These are phyloP conservation scores for Ogataea hybrid DNA, from an alignment of 1,139 yeast genomes.

Conservation along the genomic window DNA sequence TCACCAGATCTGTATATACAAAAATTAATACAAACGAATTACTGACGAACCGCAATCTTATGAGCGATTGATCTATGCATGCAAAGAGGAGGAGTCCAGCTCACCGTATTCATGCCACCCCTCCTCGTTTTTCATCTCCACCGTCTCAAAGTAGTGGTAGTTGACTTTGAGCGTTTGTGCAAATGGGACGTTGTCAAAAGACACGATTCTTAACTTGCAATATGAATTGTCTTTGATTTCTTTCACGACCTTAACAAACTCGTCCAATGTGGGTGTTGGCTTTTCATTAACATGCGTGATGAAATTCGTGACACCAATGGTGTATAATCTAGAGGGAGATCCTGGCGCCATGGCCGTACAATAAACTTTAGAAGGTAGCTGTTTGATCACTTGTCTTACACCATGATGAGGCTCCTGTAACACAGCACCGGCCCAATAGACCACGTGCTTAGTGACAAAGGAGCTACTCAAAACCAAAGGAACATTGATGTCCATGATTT, in stretches of 20 bases:
- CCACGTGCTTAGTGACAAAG: slow-evolving; percentile 63
- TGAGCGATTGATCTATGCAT: not conserved
- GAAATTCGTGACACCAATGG: slow-evolving; percentile 76
- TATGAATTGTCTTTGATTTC: slow-evolving; percentile 76
- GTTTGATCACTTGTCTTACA: slow-evolving; percentile 71
- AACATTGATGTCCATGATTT: slow-evolving; percentile 54
- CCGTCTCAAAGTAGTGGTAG: slow-evolving; percentile 88
- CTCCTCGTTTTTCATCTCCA: slow-evolving; percentile 53
- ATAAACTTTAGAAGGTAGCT: slow-evolving; percentile 80
- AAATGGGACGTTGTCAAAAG: slow-evolving; percentile 81
- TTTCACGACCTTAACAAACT: slow-evolving; percentile 62
- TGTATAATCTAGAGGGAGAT: slow-evolving; percentile 84
- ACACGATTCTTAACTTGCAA: slow-evolving; percentile 74
- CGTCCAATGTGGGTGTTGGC: slow-evolving; percentile 65
- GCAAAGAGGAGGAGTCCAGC: slow-evolving; percentile 1
- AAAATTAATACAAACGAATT: not conserved
- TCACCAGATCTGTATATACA: slow-evolving; percentile 1
- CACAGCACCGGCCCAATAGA: slow-evolving; percentile 80
- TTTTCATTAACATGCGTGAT: slow-evolving; percentile 85
- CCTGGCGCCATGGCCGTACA: slow-evolving; percentile 72
- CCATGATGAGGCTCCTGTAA: slow-evolving; percentile 68
- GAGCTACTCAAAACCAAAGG: slow-evolving; percentile 59
- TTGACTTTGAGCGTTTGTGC: slow-evolving; percentile 86
- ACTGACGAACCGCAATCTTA: slow-evolving; percentile 1
- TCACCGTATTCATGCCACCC: slow-evolving; percentile 42